These are phyloP conservation scores for Calonectria honghensis DNA, from an alignment of 2,329 filamentous ascomycete species.

Conservation along the genomic window DNA sequence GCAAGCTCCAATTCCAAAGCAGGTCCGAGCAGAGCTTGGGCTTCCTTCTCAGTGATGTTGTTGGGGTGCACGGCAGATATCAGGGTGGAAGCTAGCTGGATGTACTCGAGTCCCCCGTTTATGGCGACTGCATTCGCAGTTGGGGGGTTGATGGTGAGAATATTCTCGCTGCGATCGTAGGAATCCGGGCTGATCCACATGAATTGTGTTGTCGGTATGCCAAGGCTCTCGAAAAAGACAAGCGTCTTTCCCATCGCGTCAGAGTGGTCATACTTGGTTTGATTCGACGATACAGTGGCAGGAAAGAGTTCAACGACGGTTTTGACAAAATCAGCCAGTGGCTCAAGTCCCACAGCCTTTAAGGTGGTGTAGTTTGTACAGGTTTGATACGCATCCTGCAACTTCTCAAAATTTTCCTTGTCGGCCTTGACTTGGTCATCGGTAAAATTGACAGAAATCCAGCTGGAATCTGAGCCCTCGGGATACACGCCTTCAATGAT, in stretches of 20 bases:
- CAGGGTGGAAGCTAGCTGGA: slow-evolving; percentile 30
- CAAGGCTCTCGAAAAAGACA: slow-evolving; percentile 41
- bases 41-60: slow-evolving; percentile 30
- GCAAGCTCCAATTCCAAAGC: slow-evolving; percentile 4
- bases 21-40: neutral
- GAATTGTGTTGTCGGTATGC: slow-evolving; percentile 36
- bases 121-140: neutral
- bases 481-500: slow-evolving; percentile 70
- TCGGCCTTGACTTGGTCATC: slow-evolving; percentile 67
- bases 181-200: slow-evolving; percentile 26
- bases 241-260: slow-evolving; percentile 37
- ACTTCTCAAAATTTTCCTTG: slow-evolving; percentile 78
- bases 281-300: neutral
- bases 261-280: slow-evolving; percentile 4
- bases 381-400: slow-evolving; percentile 78
- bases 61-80: slow-evolving; percentile 24
- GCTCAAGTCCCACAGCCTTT: slow-evolving; percentile 71
- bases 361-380: slow-evolving; percentile 79
- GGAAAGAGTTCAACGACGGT: slow-evolving; percentile 41
- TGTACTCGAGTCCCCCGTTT: neutral
- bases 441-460: slow-evolving; percentile 40
- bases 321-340: slow-evolving; percentile 74
- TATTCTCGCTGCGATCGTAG: slow-evolving; percentile 30
- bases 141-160: slow-evolving; percentile 22
- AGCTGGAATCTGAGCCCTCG: slow-evolving; percentile 65